These are phyloP conservation scores for Syzygium aromaticum DNA, from an alignment of 345 rosid species.

Conservation along the genomic window DNA sequence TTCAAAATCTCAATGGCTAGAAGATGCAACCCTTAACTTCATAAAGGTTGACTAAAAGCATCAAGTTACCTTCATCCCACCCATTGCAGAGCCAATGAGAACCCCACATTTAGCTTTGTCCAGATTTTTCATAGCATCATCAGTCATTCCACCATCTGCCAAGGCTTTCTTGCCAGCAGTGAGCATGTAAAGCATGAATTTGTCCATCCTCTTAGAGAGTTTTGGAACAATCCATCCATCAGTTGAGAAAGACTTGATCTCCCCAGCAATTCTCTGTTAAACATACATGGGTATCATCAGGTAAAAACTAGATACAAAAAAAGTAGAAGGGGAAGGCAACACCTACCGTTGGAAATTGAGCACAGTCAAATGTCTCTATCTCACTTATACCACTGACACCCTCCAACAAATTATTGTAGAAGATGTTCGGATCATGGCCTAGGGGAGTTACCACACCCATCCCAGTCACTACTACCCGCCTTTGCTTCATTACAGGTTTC, in stretches of 20 bases:
- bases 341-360: slow-evolving; percentile 36
- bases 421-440: slow-evolving; percentile 36
- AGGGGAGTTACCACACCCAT: slow-evolving; percentile 48
- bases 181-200: slow-evolving; percentile 48
- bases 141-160: slow-evolving; percentile 44
- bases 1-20: not conserved
- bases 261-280: slow-evolving; percentile 49
- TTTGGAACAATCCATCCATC: slow-evolving; percentile 52
- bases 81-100: slow-evolving; percentile 48
- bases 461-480: slow-evolving; percentile 51
- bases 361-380: slow-evolving; percentile 50
- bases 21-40: not conserved
- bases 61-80: slow-evolving; percentile 39
- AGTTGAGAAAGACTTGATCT: slow-evolving; percentile 42
- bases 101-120: slow-evolving; percentile 47
- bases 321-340: not conserved
- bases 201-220: slow-evolving; percentile 45
- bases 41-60: not conserved
- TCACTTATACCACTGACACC: slow-evolving; percentile 46
- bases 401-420: slow-evolving; percentile 39
- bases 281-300: not conserved
- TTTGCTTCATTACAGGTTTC: slow-evolving; percentile 26
- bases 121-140: slow-evolving; percentile 25
- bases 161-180: slow-evolving; percentile 57
- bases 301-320: not conserved